Evolutionary conservation across 305 asterid genomes (phyloP).

Genomic region (Solanum hybrid): DNA sequence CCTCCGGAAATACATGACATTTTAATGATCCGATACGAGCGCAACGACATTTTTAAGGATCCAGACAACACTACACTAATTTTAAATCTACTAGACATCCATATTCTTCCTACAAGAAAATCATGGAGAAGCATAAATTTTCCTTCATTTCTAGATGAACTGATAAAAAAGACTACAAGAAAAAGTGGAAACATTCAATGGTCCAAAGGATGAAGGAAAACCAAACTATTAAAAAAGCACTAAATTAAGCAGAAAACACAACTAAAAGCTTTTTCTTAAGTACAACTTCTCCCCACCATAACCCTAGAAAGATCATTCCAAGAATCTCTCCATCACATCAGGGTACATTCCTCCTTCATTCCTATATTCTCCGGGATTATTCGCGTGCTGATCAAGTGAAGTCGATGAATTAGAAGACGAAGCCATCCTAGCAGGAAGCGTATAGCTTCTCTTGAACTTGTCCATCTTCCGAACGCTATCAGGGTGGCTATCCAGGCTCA

Average conservation of each 20-base stretch:
- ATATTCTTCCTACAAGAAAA: not conserved
- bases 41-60: not conserved
- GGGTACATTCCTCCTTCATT: constrained; percentile 64
- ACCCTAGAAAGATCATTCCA: constrained; percentile 32
- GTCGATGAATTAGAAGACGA: constrained; percentile 61
- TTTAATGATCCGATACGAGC: not conserved
- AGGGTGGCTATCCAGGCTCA: constrained; percentile 69
- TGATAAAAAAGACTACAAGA: not conserved
- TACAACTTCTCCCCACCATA: constrained; percentile 21
- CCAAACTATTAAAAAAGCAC: constrained; percentile 3
- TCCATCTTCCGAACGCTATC: constrained; percentile 36
- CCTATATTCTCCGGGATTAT: constrained; percentile 58
- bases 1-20: not conserved
- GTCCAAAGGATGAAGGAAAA: not conserved
- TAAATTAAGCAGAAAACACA: constrained; percentile 16
- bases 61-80: not conserved
- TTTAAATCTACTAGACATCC: not conserved
- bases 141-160: not conserved
- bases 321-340: constrained; percentile 79
- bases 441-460: constrained; percentile 75
- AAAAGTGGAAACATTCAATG: constrained; percentile 4
- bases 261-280: constrained; percentile 20
- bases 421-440: constrained; percentile 73
- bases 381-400: constrained; percentile 53
- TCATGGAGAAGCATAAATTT: not conserved